A percentile compares a stretch with the other conserved stretches of the same genome.
These are phyloP conservation scores for Kazachstania kunashirensis DNA, from an alignment of 805 yeast species.

Conservation along the genomic window DNA sequence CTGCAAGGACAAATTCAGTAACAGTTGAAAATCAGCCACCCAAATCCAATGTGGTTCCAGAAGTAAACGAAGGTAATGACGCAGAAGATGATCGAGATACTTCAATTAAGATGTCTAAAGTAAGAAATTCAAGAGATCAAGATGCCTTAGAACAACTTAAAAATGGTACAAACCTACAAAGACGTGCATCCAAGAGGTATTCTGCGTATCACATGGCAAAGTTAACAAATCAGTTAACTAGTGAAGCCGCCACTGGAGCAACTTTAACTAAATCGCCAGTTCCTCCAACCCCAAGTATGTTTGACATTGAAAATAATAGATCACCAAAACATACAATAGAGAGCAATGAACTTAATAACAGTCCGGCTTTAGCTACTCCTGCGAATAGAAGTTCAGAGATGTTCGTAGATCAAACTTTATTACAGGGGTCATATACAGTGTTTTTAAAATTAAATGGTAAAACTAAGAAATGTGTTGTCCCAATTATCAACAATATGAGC, in stretches of 20 bases:
- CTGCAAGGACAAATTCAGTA: background rate
- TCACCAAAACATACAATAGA: background rate
- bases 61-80: background rate
- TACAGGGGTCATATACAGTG: slow-evolving; percentile 15
- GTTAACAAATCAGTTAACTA: slow-evolving; percentile 39
- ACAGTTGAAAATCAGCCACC: background rate
- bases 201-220: slow-evolving; percentile 90
- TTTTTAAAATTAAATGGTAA: slow-evolving; percentile 43
- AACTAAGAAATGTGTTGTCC: slow-evolving; percentile 42
- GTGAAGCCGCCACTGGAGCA: slow-evolving; percentile 20
- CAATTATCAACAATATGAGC: slow-evolving; percentile 29
- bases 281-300: background rate
- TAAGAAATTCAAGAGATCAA: slow-evolving; percentile 15
- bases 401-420: background rate
- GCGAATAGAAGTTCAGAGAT: background rate
- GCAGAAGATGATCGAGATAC: background rate
- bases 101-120: slow-evolving; percentile 3
- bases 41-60: background rate
- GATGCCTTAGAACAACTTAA: slow-evolving; percentile 74
- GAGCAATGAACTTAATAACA: too few species aligned
- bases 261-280: slow-evolving; percentile 11
- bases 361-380: background rate
- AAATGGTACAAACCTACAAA: slow-evolving; percentile 69
- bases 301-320: background rate
- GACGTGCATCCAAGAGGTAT: slow-evolving; percentile 88